Evolutionary conservation across 192 early-diverging fungal genomes (phyloP).

Genomic region (Thoreauomyces humboldtii): DNA sequence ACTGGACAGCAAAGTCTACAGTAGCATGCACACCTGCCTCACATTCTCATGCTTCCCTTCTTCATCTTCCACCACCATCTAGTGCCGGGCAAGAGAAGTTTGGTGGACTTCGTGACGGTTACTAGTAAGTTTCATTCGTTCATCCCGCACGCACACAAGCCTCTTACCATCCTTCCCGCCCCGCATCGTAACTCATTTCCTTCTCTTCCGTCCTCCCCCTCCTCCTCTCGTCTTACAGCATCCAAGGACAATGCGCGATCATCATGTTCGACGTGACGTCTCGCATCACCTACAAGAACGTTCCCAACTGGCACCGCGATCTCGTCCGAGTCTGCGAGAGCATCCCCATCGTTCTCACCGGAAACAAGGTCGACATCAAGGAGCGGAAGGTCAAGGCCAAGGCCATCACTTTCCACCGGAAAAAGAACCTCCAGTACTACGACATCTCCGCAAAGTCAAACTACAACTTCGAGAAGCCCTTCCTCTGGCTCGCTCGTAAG

Average conservation of each 20-base stretch:
- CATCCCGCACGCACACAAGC: no score
- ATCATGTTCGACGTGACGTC: constrained; percentile 99
- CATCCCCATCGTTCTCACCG: constrained; percentile 99
- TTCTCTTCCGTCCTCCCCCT: no score
- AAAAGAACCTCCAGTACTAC: constrained; percentile 99
- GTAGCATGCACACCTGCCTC: no score
- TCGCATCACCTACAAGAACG: constrained; percentile 99
- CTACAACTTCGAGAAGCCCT: constrained; percentile 99
- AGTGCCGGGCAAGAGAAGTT: constrained; percentile 98
- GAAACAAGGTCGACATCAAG: constrained; percentile 99
- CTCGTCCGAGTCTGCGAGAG: constrained; percentile 99
- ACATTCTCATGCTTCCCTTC: no score
- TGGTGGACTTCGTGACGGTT: constrained; percentile 98
- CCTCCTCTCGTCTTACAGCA: no score
- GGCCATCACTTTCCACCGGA: constrained; percentile 99
- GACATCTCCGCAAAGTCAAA: constrained; percentile 99
- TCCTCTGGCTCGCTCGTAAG: constrained; percentile 99
- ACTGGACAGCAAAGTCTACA: no score
- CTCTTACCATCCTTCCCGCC: no score
- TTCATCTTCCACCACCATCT: no score
- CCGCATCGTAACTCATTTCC: no score
- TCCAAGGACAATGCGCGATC: constrained; percentile 98
- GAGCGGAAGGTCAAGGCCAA: constrained; percentile 99
- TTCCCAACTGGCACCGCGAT: constrained; percentile 99
- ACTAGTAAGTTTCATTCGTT: no score